Conservation (phyloP, 805 yeast genomes). For the Cyberlindnera suaveolens region DNA sequence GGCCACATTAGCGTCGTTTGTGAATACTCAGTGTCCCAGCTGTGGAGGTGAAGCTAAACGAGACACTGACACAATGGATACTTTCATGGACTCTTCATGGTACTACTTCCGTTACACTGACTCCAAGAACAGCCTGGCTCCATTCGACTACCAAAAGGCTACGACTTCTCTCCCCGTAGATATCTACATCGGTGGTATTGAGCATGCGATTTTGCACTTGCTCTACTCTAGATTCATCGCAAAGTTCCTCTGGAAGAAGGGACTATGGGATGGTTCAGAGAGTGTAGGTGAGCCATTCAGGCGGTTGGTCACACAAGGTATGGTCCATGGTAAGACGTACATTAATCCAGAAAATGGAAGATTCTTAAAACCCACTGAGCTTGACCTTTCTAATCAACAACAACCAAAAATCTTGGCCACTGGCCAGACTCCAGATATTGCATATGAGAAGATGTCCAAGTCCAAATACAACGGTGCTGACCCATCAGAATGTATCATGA, state of each 20-base stretch:
- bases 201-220: slow-evolving; percentile 91
- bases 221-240: slow-evolving; percentile 81
- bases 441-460: slow-evolving; percentile 93
- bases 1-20: slow-evolving; percentile 59
- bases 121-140: slow-evolving; percentile 48
- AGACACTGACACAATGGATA: slow-evolving; percentile 98
- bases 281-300: slow-evolving; percentile 74
- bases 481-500: slow-evolving; percentile 66
- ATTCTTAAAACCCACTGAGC: slow-evolving; percentile 75
- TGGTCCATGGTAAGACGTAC: slow-evolving; percentile 93
- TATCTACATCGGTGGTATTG: slow-evolving; percentile 90
- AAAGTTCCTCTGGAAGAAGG: slow-evolving; percentile 64
- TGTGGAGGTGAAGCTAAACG: slow-evolving; percentile 73
- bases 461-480: slow-evolving; percentile 94
- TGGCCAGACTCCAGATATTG: slow-evolving; percentile 44
- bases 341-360: slow-evolving; percentile 65
- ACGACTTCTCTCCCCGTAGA: slow-evolving; percentile 71
- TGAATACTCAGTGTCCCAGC: slow-evolving; percentile 70
- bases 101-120: slow-evolving; percentile 84
- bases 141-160: slow-evolving; percentile 49
- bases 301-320: slow-evolving; percentile 85
- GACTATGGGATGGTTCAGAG: slow-evolving; percentile 59
- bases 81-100: slow-evolving; percentile 98
- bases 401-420: slow-evolving; percentile 43
- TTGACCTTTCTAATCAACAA: slow-evolving; percentile 36